Evolutionary conservation across 1,284 basidiomycete species (phyloP).

Genomic region (Inonotus hispidus): DNA sequence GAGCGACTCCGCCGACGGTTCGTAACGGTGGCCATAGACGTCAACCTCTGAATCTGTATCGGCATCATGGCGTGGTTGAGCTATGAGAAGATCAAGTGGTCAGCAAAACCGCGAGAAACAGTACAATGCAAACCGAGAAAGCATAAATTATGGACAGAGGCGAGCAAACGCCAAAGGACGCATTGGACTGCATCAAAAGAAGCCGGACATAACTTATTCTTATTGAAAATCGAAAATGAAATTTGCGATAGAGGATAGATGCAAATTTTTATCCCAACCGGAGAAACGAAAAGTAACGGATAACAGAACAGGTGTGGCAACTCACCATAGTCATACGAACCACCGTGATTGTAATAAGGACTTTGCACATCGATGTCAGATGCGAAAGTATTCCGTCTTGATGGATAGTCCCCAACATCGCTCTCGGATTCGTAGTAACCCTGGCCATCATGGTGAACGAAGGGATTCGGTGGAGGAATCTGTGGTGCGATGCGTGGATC

Average conservation of each 20-base stretch:
- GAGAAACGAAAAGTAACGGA: neutral
- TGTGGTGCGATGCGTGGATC: conserved; percentile 9
- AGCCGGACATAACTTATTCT: neutral
- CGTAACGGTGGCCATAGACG: conserved; percentile 60
- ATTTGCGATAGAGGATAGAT: neutral
- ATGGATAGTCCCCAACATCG: conserved; percentile 14
- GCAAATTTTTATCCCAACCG: neutral
- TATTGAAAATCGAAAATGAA: neutral
- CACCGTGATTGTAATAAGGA: conserved; percentile 16
- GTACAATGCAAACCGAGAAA: neutral
- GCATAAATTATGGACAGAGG: neutral
- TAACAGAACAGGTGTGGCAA: conserved; percentile 1
- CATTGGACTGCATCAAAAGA: neutral
- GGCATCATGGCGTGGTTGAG: conserved; percentile 28
- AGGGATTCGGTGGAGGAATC: conserved; percentile 3
- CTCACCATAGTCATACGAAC: conserved; percentile 17
- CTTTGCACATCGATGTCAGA: conserved; percentile 9
- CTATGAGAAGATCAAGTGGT: conserved; percentile 1
- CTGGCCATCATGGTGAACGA: conserved; percentile 7
- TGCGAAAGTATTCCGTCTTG: conserved; percentile 10
- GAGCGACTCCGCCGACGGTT: conserved; percentile 68
- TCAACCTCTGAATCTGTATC: conserved; percentile 77
- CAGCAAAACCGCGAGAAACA: conserved; percentile 4
- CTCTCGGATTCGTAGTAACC: conserved; percentile 13
- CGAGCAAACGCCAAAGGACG: neutral